Base-by-base conservation (phyloP, 148 eudicot species). In the Bassia scoparia region DNA sequence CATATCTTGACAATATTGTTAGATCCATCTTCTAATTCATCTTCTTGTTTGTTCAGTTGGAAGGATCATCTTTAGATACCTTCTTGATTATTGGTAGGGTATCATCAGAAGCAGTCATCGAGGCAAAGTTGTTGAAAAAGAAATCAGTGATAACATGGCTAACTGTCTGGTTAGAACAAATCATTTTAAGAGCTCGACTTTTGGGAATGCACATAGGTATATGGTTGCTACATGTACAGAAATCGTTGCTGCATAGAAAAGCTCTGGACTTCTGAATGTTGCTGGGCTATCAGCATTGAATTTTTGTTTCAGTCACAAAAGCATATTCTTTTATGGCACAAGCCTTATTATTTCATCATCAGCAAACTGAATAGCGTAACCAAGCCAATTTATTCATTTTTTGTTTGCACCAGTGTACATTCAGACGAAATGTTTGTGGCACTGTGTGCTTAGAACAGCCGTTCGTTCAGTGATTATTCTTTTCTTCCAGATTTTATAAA, bases 51-150 rank as follows among this genome's bases (percentile, higher is more conserved):
- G 1, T 7, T 71, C 85, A 95, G 98, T 72, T 86, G 83, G 85
- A 86, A 74, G 84, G 90, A 74, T 87, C 98, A 44, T 89, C 98
- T 38, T 79, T 91, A 55, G 96, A 91, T 74, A 72, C 96, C 18
- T 95, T 86, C 86, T 79, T 95, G 37, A 95, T 95, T 74, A 87
- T 95, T 20, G 98, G 98, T 59, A 88, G 77, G 82, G 92, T 95
- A 61, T 91, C 98, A 55, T 95, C 98, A 2, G 93, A 91, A 80
- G 98, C 97, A 62, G 81, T 95, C 41, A 86, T 89, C 7, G 90
- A 89, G 83, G 82, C 87, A 48, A 83, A 86, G 79, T 68, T 80
- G 69, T 69, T 71, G 61, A 82, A 86, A 20, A 81, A 74, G 65
- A 86, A 80, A 74, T 89, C 96, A 7, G 26, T 87, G 48, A 20